Evolutionary conservation across 2,329 filamentous ascomycete genomes (phyloP).

Genomic region (Diaporthe longicolla): DNA sequence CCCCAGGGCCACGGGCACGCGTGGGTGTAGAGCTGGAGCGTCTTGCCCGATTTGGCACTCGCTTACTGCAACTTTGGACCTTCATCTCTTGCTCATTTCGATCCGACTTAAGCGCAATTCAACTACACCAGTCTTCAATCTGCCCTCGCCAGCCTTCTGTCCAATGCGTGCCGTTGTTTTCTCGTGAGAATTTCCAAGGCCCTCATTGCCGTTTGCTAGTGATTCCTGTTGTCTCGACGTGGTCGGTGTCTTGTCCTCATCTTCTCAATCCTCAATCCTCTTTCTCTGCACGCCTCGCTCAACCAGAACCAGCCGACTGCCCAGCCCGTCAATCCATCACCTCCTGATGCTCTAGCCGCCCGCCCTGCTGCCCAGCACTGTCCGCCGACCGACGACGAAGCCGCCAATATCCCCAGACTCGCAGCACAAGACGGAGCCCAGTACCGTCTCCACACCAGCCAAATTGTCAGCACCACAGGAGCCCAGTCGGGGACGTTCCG

Average conservation of each 20-base stretch:
- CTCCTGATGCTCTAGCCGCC: conserved; percentile 35
- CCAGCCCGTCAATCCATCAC: conserved; percentile 19
- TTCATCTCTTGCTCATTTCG: conserved; percentile 35
- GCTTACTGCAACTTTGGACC: conserved; percentile 33
- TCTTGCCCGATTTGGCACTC: conserved; percentile 27
- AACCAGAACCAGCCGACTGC: not conserved
- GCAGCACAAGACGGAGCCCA: conserved; percentile 41
- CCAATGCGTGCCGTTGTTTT: conserved; percentile 24
- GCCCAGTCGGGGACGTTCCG: conserved; percentile 60
- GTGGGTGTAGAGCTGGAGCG: conserved; percentile 15
- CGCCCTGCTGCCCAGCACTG: conserved; percentile 24
- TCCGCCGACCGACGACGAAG: conserved; percentile 18
- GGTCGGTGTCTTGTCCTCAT: not conserved
- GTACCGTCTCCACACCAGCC: conserved; percentile 51
- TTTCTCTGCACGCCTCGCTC: not conserved
- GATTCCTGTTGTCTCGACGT: not conserved
- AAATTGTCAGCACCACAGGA: conserved; percentile 65
- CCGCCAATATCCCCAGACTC: conserved; percentile 15
- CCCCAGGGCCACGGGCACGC: conserved; percentile 9
- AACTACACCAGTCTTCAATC: conserved; percentile 24
- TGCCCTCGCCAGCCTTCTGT: conserved; percentile 4
- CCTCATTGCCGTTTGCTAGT: not conserved
- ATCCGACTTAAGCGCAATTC: conserved; percentile 30
- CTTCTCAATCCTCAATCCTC: not conserved
- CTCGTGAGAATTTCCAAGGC: conserved; percentile 20